These are phyloP conservation scores for Fusarium nodosum DNA, from an alignment of 2,329 filamentous ascomycete genomes.

Conservation along the genomic window DNA sequence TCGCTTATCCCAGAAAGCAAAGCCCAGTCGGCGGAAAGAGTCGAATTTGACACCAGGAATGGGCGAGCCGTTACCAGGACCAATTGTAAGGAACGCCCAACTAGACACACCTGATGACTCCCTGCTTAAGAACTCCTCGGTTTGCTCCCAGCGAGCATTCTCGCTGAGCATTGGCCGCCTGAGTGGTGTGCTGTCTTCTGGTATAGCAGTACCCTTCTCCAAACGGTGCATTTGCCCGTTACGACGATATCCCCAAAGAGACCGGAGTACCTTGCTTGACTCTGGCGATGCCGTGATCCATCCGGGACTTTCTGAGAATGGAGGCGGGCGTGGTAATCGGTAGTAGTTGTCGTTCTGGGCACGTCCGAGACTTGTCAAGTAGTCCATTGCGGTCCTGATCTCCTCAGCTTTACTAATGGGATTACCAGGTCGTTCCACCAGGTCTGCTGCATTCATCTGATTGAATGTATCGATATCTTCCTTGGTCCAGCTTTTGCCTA, in stretches of 20 bases:
- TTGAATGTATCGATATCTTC: neutral
- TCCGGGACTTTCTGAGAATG: too few species aligned
- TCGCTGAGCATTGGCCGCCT: too few species aligned
- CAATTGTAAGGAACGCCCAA: too few species aligned
- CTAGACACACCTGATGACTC: too few species aligned
- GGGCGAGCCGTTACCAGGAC: too few species aligned
- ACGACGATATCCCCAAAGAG: too few species aligned
- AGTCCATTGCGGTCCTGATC: neutral
- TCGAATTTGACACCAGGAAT: neutral
- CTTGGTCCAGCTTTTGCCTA: neutral
- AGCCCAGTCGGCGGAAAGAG: neutral
- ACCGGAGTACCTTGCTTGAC: too few species aligned
- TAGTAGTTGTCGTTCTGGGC: neutral
- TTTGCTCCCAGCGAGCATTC: too few species aligned
- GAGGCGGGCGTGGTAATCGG: neutral
- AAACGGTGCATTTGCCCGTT: too few species aligned
- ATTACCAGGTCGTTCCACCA: neutral
- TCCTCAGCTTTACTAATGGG: neutral
- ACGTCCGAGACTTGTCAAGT: neutral
- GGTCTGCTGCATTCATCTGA: neutral
- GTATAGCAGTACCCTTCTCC: too few species aligned
- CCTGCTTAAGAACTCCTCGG: too few species aligned
- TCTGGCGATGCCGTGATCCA: neutral
- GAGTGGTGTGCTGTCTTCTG: too few species aligned
- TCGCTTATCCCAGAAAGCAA: neutral